Conservation (phyloP, 2,329 filamentous ascomycete genomes). For the Microdochium nivale region DNA sequence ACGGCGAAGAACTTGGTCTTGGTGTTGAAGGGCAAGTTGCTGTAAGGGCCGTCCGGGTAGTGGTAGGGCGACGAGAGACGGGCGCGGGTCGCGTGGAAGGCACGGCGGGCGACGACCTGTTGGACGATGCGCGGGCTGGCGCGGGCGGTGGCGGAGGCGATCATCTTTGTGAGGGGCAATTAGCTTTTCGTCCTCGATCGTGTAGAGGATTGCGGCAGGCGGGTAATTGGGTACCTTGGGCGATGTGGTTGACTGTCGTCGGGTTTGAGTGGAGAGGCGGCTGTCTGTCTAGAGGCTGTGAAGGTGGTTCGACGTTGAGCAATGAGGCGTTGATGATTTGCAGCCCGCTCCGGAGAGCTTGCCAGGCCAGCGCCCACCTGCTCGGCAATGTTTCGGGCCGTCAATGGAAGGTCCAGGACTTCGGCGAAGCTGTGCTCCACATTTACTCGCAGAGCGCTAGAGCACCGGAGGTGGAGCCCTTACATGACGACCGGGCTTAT, state of each 20-base stretch:
- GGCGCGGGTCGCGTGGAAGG: slow-evolving; percentile 84
- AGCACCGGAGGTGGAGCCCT: neutral
- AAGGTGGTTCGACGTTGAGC: neutral
- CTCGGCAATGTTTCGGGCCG: neutral
- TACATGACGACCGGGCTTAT: neutral
- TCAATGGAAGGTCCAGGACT: neutral
- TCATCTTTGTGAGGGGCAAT: slow-evolving; percentile 58
- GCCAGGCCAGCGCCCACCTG: neutral
- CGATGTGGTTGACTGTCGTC: slow-evolving; percentile 1
- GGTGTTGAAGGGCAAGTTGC: slow-evolving; percentile 96
- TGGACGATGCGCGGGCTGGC: slow-evolving; percentile 52
- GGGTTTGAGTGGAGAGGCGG: slow-evolving; percentile 2
- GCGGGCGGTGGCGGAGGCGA: slow-evolving; percentile 61
- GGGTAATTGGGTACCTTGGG: slow-evolving; percentile 5
- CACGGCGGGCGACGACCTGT: slow-evolving; percentile 68
- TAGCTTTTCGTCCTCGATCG: slow-evolving; percentile 16
- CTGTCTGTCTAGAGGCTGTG: slow-evolving; percentile 1
- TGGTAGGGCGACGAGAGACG: slow-evolving; percentile 90
- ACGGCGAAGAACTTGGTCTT: slow-evolving; percentile 76
- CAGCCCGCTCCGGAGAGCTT: neutral
- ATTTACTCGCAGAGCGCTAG: neutral
- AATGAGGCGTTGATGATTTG: neutral
- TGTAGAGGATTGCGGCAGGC: slow-evolving; percentile 1
- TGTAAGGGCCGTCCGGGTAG: slow-evolving; percentile 92
- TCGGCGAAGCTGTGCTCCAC: neutral